phyloP scores from a whole-genome alignment of 345 rosid species.

The Hevea brasiliensis region DNA sequence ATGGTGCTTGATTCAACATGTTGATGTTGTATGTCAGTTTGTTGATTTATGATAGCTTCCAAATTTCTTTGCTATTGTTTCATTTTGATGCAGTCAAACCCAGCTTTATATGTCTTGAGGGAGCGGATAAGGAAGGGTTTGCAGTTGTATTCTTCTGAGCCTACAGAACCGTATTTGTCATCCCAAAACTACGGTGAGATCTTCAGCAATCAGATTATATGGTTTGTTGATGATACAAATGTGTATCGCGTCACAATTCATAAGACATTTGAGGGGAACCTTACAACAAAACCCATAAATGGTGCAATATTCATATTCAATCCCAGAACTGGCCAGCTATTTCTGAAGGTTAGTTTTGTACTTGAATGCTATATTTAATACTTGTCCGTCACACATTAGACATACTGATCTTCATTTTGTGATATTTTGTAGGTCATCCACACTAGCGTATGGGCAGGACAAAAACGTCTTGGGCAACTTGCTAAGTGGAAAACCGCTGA shows the following conservation, averaged over 20 bases:
- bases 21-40: background rate
- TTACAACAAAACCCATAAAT: slow-evolving; percentile 95
- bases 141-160: slow-evolving; percentile 99
- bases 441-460: slow-evolving; percentile 99
- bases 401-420: background rate
- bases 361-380: background rate
- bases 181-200: slow-evolving; percentile 99
- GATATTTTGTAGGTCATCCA: slow-evolving; percentile 72
- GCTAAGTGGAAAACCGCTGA: slow-evolving; percentile 99
- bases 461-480: slow-evolving; percentile 99
- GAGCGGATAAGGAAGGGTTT: slow-evolving; percentile 98
- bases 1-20: background rate
- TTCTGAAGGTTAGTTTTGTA: slow-evolving; percentile 63
- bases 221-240: slow-evolving; percentile 99
- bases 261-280: slow-evolving; percentile 99
- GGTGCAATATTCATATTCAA: slow-evolving; percentile 97
- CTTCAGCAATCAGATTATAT: slow-evolving; percentile 97
- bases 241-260: slow-evolving; percentile 99
- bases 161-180: slow-evolving; percentile 96
- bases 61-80: slow-evolving; percentile 10
- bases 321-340: slow-evolving; percentile 97
- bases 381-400: background rate
- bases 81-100: slow-evolving; percentile 74
- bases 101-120: slow-evolving; percentile 92
- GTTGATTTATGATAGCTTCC: background rate